These are phyloP conservation scores for Colletotrichum musae DNA, from an alignment of 2,329 filamentous ascomycete genomes.

Conservation along the genomic window DNA sequence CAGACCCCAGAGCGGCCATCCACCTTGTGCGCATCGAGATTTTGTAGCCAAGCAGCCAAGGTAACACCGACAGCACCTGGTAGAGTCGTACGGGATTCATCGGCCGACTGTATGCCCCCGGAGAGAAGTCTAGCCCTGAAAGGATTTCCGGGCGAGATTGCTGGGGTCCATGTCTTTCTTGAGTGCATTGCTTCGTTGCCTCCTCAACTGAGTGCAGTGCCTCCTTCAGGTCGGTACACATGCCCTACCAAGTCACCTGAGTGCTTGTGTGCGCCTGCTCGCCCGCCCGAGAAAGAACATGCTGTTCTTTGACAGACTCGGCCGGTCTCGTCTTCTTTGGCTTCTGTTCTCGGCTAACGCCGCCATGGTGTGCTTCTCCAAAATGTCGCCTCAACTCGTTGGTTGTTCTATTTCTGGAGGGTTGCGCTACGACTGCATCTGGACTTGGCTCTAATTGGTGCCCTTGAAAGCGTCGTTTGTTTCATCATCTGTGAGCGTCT, in stretches of 20 bases:
- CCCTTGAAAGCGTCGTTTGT: slow-evolving; percentile 48
- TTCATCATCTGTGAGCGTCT: slow-evolving; percentile 54
- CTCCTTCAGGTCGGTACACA: not conserved
- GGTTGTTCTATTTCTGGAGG: slow-evolving; percentile 40
- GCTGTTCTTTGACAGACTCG: slow-evolving; percentile 10
- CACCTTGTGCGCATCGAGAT: not conserved
- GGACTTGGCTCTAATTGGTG: slow-evolving; percentile 32
- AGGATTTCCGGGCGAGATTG: slow-evolving; percentile 15
- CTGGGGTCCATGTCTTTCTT: slow-evolving; percentile 22
- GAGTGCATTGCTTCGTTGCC: slow-evolving; percentile 4
- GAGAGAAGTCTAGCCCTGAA: slow-evolving; percentile 26
- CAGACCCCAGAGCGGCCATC: not conserved
- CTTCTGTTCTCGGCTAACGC: slow-evolving; percentile 4
- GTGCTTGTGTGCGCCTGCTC: not conserved
- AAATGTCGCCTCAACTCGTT: slow-evolving; percentile 12
- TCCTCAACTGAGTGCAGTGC: not conserved
- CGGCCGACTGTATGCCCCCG: slow-evolving; percentile 10
- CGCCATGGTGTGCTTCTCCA: slow-evolving; percentile 6
- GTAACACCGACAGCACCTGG: slow-evolving; percentile 15
- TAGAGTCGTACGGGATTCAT: slow-evolving; percentile 4
- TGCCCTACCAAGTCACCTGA: not conserved
- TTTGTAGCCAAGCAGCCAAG: slow-evolving; percentile 2
- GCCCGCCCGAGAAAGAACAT: not conserved
- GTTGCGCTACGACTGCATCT: slow-evolving; percentile 24
- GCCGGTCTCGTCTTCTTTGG: slow-evolving; percentile 17